Percentiles rank a stretch among this genome's conserved stretches.
Conservation (phyloP, 306 rosid species). For the Trifolium subterraneum region DNA sequence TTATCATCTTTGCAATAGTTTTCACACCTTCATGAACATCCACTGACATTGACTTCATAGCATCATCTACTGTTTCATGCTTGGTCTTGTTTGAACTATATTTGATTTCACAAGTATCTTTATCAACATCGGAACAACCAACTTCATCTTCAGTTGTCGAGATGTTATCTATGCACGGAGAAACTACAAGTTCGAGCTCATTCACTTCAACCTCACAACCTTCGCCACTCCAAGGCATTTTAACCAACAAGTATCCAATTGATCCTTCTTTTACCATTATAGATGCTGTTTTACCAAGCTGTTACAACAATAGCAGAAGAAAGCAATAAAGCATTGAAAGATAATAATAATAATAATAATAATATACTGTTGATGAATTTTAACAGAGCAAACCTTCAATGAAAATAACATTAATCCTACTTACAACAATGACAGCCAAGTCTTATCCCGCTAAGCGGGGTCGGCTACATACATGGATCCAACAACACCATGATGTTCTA, state of each 20-base stretch:
- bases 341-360: too few relatives aligned
- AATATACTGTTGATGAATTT: neutral
- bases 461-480: too few relatives aligned
- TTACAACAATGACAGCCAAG: too few relatives aligned
- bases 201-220: conserved; percentile 91
- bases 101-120: conserved; percentile 31
- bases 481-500: too few relatives aligned
- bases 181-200: conserved; percentile 84
- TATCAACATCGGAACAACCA: conserved; percentile 43
- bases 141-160: conserved; percentile 50
- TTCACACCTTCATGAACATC: conserved; percentile 96
- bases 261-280: conserved; percentile 85
- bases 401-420: neutral
- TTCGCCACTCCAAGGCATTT: conserved; percentile 89
- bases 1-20: conserved; percentile 89
- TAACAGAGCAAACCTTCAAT: conserved; percentile 3
- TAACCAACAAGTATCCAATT: conserved; percentile 70
- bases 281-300: conserved; percentile 65
- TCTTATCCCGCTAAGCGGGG: too few relatives aligned
- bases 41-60: conserved; percentile 59
- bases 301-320: conserved; percentile 40
- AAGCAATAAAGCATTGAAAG: neutral
- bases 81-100: conserved; percentile 48
- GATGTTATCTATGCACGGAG: conserved; percentile 51
- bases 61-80: conserved; percentile 45